These are phyloP conservation scores for Mucor ambiguus DNA, from an alignment of 371 early-diverging fungal genomes.

Conservation along the genomic window DNA sequence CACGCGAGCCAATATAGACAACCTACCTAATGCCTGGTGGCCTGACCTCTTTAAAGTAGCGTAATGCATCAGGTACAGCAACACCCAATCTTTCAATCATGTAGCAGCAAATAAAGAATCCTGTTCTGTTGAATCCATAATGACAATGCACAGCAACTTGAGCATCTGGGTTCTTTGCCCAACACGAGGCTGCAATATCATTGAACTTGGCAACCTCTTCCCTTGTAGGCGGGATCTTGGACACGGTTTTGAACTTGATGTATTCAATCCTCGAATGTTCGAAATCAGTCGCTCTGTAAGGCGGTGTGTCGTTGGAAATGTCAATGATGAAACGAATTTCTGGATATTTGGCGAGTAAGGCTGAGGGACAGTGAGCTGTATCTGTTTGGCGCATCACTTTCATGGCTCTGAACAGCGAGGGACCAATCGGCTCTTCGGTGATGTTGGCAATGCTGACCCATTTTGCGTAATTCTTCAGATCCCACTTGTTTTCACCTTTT, in stretches of 20 bases:
- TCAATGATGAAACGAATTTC: slow-evolving; percentile 63
- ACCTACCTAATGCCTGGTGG: slow-evolving; percentile 69
- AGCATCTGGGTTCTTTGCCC: slow-evolving; percentile 60
- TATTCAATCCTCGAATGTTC: slow-evolving; percentile 61
- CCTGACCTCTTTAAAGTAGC: slow-evolving; percentile 61
- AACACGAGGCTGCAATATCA: slow-evolving; percentile 51
- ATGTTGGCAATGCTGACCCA: slow-evolving; percentile 63
- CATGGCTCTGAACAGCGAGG: slow-evolving; percentile 62
- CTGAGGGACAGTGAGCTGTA: slow-evolving; percentile 61
- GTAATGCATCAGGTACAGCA: slow-evolving; percentile 62
- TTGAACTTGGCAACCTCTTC: slow-evolving; percentile 64
- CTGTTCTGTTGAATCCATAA: slow-evolving; percentile 76
- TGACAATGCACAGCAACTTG: slow-evolving; percentile 79
- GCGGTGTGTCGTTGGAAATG: slow-evolving; percentile 61
- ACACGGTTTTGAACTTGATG: slow-evolving; percentile 65
- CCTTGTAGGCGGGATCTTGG: slow-evolving; percentile 68
- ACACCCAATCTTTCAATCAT: slow-evolving; percentile 63
- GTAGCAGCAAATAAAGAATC: slow-evolving; percentile 72
- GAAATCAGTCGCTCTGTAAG: slow-evolving; percentile 66
- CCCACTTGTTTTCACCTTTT: slow-evolving; percentile 69
- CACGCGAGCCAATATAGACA: too few relatives aligned
- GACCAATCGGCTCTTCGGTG: slow-evolving; percentile 50
- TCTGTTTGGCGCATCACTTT: slow-evolving; percentile 73
- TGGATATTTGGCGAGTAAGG: slow-evolving; percentile 62
- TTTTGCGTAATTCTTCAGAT: slow-evolving; percentile 69